Evolutionary conservation across 2,329 filamentous ascomycete species (phyloP), one percentile per base, ranked within the genome.

Genomic region (Xylariaceae sp.): DNA sequence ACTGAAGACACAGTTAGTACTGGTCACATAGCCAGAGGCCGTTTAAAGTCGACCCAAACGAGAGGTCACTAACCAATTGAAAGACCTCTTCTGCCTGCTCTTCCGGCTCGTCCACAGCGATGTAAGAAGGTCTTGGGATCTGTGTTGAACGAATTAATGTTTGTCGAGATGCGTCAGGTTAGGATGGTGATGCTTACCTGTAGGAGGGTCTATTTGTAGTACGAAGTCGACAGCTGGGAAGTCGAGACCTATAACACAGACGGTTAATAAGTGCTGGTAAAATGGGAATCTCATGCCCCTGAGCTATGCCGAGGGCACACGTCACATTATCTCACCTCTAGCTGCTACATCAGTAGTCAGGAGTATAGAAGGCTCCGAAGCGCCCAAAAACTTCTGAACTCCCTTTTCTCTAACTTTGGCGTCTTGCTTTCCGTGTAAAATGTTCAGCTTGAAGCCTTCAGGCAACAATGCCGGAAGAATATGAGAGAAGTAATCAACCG

Each of bases 61-160:
- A 37, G 35, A 18, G 30, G 51, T 17, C 45, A 58, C 61, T 61
- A 37, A 64, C 63, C 61, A 1, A 97, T 84, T 11, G 92, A 91
- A 17, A 97, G 76, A 0, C 94, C 94, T 62, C 88, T 87, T 62
- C 93, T 82, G 0, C 92, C 92, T 71, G 96, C 96, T 18, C 94
- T 83, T 0, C 94, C 94, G 0, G 94, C 91, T 64, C 94, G 83
- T 1, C 94, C 94, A 34, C 94, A 89, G 4, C 94, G 88, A 74
- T 99, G 94, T 61, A 99, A 90, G 70, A 97, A 97, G 9, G 89
- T 92, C 73, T 97, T 97, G 0, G 92, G 90, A 68, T 97, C 92
- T 64, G 47, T 51, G 47, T 8, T 53, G 17, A 42, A 44, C 34
- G 9, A 10, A 51, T 9, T 6, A 50, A 34, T 62, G 1, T 56